Evolutionary conservation across 768 basidiomycete genomes (phyloP), one percentile per base, ranked within the genome.

Genomic region (Lactifluus rugatus): DNA sequence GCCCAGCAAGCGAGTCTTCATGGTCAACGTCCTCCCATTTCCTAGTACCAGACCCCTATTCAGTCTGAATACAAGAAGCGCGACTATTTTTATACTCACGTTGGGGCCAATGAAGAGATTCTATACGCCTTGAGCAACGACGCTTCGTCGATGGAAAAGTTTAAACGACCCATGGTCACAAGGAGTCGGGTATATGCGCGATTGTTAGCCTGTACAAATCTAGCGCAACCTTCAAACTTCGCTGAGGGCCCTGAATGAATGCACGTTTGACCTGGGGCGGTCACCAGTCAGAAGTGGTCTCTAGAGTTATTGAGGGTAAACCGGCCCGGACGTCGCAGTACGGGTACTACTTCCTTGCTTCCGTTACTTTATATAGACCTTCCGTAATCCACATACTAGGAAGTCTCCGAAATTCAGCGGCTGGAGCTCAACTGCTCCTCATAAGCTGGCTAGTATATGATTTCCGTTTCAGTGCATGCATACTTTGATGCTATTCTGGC

Each of bases 11-110:
- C 0, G 87, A 81, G 62, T 89, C 85, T 58, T 94, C 91, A 72
- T 93, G 83, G 67, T 93, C 87, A 2, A 92, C 78, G 52, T 91
- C 87, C 70, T 95, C 91, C 93, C 93, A 96, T 72, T 83, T 78
- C 64, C 91, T 92, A 63, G 49, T 48, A 13, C 32, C 21, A n/a
- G 6, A n/a, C 28, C 36, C 10, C 32, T 26, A 23, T 39, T 39
- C 26, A 51, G 25, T 21, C 6, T 44, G 46, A 21, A 17, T 21
- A 48, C 21, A 10, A 21, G 50, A 17, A 52, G 32, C 31, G 9
- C 5, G 2, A 45, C 9, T 13, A 23, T 23, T 11, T 1, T 48
- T 5, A 36, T 42, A 61, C 75, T 65, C 78, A 91, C 89, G 76
- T 82, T 36, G 94, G 93, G 39, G 79, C 74, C 42, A 92, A 74